These are phyloP conservation scores for Closterium sp. DNA, from an alignment of 139 green algal species.

Conservation along the genomic window DNA sequence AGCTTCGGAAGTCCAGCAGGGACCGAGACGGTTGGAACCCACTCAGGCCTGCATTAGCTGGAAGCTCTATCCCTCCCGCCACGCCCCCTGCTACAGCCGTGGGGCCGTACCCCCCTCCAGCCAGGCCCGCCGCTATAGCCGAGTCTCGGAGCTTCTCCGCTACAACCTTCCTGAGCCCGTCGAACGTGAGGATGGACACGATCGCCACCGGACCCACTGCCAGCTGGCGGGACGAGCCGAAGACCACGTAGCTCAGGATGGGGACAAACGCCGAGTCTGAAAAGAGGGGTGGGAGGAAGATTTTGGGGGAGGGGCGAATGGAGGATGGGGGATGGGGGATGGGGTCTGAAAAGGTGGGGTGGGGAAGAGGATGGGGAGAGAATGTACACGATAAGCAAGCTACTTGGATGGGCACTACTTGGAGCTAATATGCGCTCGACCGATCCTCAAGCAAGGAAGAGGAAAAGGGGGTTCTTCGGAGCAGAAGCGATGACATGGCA, in stretches of 20 bases:
- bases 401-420: too few species aligned
- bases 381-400: too few species aligned
- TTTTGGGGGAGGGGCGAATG: background rate
- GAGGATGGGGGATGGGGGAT: background rate
- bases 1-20: background rate
- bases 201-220: slow-evolving; percentile 68
- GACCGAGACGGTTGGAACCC: background rate
- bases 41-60: background rate
- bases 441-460: too few species aligned
- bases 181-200: slow-evolving; percentile 18
- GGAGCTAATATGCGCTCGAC: too few species aligned
- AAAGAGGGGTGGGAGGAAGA: background rate
- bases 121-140: background rate
- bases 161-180: slow-evolving; percentile 15
- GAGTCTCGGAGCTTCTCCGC: background rate
- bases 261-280: slow-evolving; percentile 75
- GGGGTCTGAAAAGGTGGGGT: background rate
- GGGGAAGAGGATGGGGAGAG: too few species aligned
- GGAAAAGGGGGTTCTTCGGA: too few species aligned
- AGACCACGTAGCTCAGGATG: slow-evolving; percentile 69
- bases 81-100: background rate
- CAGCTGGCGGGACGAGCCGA: slow-evolving; percentile 71
- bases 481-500: too few species aligned
- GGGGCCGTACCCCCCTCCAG: background rate
- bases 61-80: background rate